Evolutionary conservation across 805 yeast genomes (phyloP).

Genomic region (Hanseniaspora nectarophila): DNA sequence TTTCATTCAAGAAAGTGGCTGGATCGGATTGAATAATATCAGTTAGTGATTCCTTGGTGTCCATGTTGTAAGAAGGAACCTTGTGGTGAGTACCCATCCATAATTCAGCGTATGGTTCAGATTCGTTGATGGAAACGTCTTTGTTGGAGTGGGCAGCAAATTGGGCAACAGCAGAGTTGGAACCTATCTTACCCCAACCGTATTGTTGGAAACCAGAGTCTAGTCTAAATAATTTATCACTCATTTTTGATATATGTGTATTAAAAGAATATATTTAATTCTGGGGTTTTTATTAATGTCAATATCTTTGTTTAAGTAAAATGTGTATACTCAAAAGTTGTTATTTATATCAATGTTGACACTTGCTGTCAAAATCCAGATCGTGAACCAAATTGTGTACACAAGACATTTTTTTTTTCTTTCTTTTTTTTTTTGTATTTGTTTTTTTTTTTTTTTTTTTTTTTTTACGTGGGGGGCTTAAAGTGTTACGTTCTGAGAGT

Average conservation of each 20-base stretch:
- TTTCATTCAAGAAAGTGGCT: constrained; percentile 43
- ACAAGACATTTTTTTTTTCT: too few relatives aligned
- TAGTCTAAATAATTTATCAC: constrained; percentile 30
- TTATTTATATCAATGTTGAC: not conserved
- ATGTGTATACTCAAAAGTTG: not conserved
- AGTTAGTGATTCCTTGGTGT: constrained; percentile 47
- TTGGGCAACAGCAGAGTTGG: constrained; percentile 75
- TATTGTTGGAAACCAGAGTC: constrained; percentile 55
- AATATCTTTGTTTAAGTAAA: too few relatives aligned
- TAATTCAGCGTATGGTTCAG: constrained; percentile 86
- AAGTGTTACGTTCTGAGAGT: too few relatives aligned
- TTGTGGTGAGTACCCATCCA: constrained; percentile 99
- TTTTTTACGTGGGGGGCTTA: too few relatives aligned
- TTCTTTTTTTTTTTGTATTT: not conserved
- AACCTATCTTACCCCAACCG: constrained; percentile 83
- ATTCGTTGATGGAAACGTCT: constrained; percentile 47
- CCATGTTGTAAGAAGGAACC: constrained; percentile 60
- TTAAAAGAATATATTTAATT: too few relatives aligned
- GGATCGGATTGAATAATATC: constrained; percentile 56
- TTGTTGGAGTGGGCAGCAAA: constrained; percentile 67
- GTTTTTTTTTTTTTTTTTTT: not conserved
- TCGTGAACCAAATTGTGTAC: too few relatives aligned
- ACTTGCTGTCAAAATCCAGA: not conserved
- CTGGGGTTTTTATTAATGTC: not conserved
- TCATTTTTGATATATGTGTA: constrained; percentile 20